These are phyloP conservation scores for Penicillium riverlandense DNA, from an alignment of 495 filamentous ascomycete genomes.

Conservation along the genomic window DNA sequence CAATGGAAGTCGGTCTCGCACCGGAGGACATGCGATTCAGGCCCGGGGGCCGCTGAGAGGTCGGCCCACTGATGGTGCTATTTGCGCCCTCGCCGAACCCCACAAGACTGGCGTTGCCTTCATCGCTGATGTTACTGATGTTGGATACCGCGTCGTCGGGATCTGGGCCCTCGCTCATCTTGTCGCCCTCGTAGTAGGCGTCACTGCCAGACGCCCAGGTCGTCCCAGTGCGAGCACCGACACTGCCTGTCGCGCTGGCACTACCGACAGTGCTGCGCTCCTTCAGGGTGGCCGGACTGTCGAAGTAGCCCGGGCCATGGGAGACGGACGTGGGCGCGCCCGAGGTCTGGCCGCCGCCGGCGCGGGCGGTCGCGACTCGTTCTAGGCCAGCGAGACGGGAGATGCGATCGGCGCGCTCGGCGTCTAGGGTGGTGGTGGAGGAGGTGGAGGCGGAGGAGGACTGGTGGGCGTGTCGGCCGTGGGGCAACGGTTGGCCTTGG, in stretches of 20 bases:
- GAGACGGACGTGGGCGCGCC: conserved; percentile 15
- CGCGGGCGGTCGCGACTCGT: conserved; percentile 62
- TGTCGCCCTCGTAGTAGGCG: conserved; percentile 49
- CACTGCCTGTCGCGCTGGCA: conserved; percentile 68
- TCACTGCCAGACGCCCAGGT: conserved; percentile 68
- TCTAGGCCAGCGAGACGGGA: conserved; percentile 83
- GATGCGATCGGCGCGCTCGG: conserved; percentile 89
- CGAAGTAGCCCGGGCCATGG: conserved; percentile 58
- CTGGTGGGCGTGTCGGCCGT: conserved; percentile 49
- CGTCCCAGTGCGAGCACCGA: conserved; percentile 53
- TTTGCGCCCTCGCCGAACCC: conserved; percentile 84
- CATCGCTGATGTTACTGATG: conserved; percentile 73
- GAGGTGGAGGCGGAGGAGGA: conserved; percentile 42
- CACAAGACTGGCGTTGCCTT: conserved; percentile 65
- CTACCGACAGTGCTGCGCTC: conserved; percentile 80
- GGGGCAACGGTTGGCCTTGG: conserved; percentile 56
- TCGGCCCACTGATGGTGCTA: conserved; percentile 69
- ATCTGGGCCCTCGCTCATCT: conserved; percentile 60
- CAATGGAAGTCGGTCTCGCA: conserved; percentile 25
- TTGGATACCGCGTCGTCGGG: conserved; percentile 52
- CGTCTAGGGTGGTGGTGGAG: conserved; percentile 67
- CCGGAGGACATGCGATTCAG: conserved; percentile 26
- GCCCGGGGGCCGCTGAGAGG: conserved; percentile 31
- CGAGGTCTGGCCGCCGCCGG: conserved; percentile 20
- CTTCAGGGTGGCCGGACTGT: conserved; percentile 50